A percentile compares a stretch with the other conserved stretches of the same genome.
Conservation (phyloP, 306 rosid genomes). For the Abrus pulchellus region DNA sequence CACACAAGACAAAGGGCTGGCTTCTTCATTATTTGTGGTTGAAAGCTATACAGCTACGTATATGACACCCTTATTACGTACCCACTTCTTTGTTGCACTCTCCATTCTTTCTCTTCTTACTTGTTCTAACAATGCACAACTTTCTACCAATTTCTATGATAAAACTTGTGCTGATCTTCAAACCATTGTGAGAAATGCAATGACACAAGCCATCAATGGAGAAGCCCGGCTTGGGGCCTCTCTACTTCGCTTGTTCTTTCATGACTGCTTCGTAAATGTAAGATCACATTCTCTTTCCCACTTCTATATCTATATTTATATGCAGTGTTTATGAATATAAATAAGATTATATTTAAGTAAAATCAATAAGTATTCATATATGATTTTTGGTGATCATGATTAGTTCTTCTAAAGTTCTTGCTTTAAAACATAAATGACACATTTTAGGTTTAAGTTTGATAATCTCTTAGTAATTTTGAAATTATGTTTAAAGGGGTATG, state of each 20-base stretch:
- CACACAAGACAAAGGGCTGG: background rate
- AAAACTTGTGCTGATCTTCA: conserved; percentile 65
- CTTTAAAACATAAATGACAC: background rate
- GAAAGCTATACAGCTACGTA: background rate
- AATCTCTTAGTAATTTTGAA: too few species aligned
- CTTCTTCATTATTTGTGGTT: background rate
- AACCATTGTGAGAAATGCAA: conserved; percentile 56
- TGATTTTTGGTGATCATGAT: background rate
- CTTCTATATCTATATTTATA: background rate
- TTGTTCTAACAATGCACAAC: conserved; percentile 63
- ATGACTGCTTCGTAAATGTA: conserved; percentile 87
- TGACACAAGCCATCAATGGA: conserved; percentile 53
- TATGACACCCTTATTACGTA: conserved; percentile 47
- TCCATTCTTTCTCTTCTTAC: conserved; percentile 49
- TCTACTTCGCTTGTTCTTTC: conserved; percentile 86
- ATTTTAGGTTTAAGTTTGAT: background rate
- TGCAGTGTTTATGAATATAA: too few species aligned
- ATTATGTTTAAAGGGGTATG: too few species aligned
- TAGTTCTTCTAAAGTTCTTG: background rate
- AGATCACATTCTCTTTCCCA: background rate
- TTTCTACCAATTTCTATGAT: conserved; percentile 64
- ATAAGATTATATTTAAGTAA: background rate
- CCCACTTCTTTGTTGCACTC: conserved; percentile 38
- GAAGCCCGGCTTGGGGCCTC: conserved; percentile 81
- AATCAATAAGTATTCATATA: too few species aligned